phyloP scores from a whole-genome alignment of 2,329 filamentous ascomycete genomes.

The Raffaelea albimanens region DNA sequence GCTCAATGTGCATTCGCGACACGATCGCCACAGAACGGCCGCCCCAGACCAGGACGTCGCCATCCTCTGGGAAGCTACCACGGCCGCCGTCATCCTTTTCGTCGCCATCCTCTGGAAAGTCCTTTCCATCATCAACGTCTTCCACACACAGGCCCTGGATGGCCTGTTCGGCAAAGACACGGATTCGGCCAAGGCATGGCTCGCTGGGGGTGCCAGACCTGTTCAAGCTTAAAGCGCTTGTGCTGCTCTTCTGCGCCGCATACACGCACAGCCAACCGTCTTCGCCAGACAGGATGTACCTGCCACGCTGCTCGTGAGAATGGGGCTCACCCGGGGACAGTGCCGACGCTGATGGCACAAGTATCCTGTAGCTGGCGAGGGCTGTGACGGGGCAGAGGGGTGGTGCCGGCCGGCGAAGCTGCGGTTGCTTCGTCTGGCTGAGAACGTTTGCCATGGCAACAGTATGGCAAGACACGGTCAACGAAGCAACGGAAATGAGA shows the following conservation, averaged over 20 bases:
- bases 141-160: slow-evolving; percentile 63
- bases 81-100: neutral
- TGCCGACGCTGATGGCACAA: too few species aligned
- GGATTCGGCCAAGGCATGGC: slow-evolving; percentile 26
- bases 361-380: slow-evolving; percentile 43
- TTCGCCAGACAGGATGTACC: slow-evolving; percentile 43
- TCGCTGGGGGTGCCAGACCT: neutral
- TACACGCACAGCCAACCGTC: slow-evolving; percentile 50
- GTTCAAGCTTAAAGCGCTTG: neutral
- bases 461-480: too few species aligned
- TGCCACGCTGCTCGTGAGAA: neutral
- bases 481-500: too few species aligned
- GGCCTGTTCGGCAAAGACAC: slow-evolving; percentile 56
- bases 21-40: slow-evolving; percentile 46
- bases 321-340: slow-evolving; percentile 10
- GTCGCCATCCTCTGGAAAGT: slow-evolving; percentile 7
- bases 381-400: slow-evolving; percentile 48
- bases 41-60: slow-evolving; percentile 58
- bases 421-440: neutral
- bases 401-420: slow-evolving; percentile 3
- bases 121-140: too few species aligned
- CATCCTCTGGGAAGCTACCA: slow-evolving; percentile 5
- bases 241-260: slow-evolving; percentile 18
- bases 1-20: slow-evolving; percentile 21
- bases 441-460: too few species aligned